Evolutionary conservation across 805 yeast genomes (phyloP).

Genomic region (Saccharomyces kudriavzevii): DNA sequence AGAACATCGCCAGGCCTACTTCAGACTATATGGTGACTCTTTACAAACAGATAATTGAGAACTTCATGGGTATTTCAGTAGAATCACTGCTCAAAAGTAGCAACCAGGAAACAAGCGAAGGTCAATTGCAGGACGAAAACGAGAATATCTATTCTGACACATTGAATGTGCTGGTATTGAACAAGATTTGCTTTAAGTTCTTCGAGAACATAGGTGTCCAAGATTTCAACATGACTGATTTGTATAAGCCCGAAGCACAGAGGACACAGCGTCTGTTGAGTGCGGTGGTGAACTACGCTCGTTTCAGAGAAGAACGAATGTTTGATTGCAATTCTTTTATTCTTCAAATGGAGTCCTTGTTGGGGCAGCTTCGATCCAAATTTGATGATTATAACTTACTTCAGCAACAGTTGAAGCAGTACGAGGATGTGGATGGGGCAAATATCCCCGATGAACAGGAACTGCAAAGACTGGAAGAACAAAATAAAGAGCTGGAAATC

Average conservation of each 20-base stretch:
- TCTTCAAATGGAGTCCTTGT: constrained; percentile 42
- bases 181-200: constrained; percentile 52
- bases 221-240: constrained; percentile 69
- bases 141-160: constrained; percentile 29
- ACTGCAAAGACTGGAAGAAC: constrained; percentile 38
- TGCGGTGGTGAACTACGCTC: constrained; percentile 77
- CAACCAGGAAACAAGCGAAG: constrained; percentile 21
- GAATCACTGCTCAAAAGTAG: constrained; percentile 9
- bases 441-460: constrained; percentile 17
- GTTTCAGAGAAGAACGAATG: constrained; percentile 72
- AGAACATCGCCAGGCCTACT: constrained; percentile 49
- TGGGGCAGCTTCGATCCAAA: constrained; percentile 39
- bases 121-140: constrained; percentile 7
- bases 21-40: constrained; percentile 45
- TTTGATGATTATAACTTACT: constrained; percentile 35
- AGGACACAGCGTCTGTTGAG: constrained; percentile 62
- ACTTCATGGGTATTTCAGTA: constrained; percentile 46
- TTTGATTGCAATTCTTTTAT: constrained; percentile 60
- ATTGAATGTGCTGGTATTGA: constrained; percentile 46
- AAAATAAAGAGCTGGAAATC: constrained; percentile 49
- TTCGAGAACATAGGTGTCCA: constrained; percentile 65
- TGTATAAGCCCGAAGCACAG: constrained; percentile 66
- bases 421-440: constrained; percentile 26
- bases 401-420: constrained; percentile 30
- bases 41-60: constrained; percentile 54